Percentiles rank a stretch among this genome's conserved stretches.
Conservation (phyloP, 2,329 filamentous ascomycete species). For the Atkinsonella hypoxylon region DNA sequence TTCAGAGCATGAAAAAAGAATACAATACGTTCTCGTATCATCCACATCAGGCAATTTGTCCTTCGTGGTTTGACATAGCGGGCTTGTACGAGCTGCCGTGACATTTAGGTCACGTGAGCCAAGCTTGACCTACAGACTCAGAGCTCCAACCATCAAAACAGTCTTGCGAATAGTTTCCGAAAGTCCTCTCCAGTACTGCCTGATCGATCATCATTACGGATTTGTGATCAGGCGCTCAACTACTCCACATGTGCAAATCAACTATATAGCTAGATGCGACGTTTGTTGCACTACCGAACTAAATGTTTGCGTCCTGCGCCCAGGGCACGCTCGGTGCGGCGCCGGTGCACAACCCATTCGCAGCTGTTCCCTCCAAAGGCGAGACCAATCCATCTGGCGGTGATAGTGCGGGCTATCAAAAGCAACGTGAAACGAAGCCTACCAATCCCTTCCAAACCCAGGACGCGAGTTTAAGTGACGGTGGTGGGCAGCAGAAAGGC, state of each 20-base stretch:
- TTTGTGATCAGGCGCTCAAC: not conserved
- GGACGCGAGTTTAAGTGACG: slow-evolving; percentile 15
- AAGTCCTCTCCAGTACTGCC: not conserved
- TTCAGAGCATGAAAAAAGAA: not conserved
- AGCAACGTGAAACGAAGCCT: slow-evolving; percentile 16
- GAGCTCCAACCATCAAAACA: not conserved
- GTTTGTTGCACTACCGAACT: slow-evolving; percentile 27
- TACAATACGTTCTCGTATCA: too few species aligned
- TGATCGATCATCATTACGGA: not conserved
- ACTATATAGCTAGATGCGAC: slow-evolving; percentile 26
- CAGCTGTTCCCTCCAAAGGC: slow-evolving; percentile 7
- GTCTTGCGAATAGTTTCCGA: slow-evolving; percentile 5
- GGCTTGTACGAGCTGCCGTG: not conserved
- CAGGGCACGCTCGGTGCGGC: slow-evolving; percentile 23
- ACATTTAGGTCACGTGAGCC: slow-evolving; percentile 4
- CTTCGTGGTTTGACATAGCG: too few species aligned
- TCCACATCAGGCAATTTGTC: too few species aligned
- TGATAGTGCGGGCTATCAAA: slow-evolving; percentile 18
- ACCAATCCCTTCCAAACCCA: slow-evolving; percentile 17
- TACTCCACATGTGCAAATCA: slow-evolving; percentile 21
- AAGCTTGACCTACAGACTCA: not conserved
- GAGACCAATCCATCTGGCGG: slow-evolving; percentile 17
- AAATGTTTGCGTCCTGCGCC: slow-evolving; percentile 27
- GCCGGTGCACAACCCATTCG: slow-evolving; percentile 25
- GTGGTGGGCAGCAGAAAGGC: slow-evolving; percentile 10